Evolutionary conservation across 371 early-diverging fungal genomes (phyloP), one percentile per base, ranked within the genome.

Genomic region (Smittium culicis): DNA sequence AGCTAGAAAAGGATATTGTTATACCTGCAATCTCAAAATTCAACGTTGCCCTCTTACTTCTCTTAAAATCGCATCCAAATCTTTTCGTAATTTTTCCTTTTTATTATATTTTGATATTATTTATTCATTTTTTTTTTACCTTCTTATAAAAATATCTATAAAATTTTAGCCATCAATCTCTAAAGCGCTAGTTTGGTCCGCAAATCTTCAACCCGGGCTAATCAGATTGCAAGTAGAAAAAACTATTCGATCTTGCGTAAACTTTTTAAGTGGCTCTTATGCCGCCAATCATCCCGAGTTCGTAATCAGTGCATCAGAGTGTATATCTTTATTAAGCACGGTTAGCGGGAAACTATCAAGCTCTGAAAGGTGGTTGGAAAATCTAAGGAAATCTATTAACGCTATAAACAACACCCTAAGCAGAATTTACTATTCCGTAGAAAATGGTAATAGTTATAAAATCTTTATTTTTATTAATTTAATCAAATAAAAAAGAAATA

Each of bases 351-450:
- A 62, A 34, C 28, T 16, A 3, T 27, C 17, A 2, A 32, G 29
- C 34, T n/a, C 63, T 33, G 63, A 62, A 11, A 62, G 29, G 14
- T 62, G 63, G 63, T 24, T 20, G 20, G 63, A 62, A n/a, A 29
- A 32, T 34, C 24, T 62, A 3, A 8, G 20, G 8, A 62, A 62
- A 32, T 31, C 63, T 11, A 27, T 62, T 62, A 33, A 3, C 8
- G 24, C 63, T 24, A 62, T 62, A 3, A 31, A n/a, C 11, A 24
- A 2, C 14, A 33, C 63, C 2, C n/a, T 62, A 24, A 62, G 8
- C 27, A 62, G n/a, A n/a, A 5, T 62, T 32, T 33, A 32, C 8
- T 31, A 32, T 27, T 62, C 63, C 3, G 33, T 62, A 27, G n/a
- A 62, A 2, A 32, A 5, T 20, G 33, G 33, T 33, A 45, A 45